Evolutionary conservation across 176 grass and related monocot genomes (phyloP).

Genomic region (Urochloa ruziziensis): DNA sequence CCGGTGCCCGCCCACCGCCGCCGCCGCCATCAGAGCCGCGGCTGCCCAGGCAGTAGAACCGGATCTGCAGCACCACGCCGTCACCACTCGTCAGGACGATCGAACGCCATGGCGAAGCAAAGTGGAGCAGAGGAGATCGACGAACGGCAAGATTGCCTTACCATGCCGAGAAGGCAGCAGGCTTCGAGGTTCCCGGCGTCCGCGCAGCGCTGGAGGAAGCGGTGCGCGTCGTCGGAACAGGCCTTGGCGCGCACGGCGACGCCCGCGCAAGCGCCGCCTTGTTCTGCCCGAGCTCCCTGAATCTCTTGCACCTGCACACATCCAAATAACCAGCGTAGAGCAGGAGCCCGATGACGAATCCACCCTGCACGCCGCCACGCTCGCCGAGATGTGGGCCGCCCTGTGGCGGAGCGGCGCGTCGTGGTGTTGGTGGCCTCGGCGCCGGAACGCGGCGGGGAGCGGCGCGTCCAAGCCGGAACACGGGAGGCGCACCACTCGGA

Average conservation of each 20-base stretch:
- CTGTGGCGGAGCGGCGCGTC: too few species aligned
- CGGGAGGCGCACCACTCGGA: too few species aligned
- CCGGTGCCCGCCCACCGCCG: constrained; percentile 59
- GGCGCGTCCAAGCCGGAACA: too few species aligned
- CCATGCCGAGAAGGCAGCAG: too few species aligned
- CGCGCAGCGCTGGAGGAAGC: constrained; percentile 55
- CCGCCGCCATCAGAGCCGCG: constrained; percentile 57
- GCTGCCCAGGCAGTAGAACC: constrained; percentile 71
- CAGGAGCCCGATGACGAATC: too few species aligned
- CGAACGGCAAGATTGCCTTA: too few species aligned
- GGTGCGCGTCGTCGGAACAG: constrained; percentile 56
- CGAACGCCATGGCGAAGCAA: not conserved
- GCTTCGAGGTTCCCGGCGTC: constrained; percentile 62
- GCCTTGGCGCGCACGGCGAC: constrained; percentile 43
- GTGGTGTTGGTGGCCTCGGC: too few species aligned
- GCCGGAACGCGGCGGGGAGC: too few species aligned
- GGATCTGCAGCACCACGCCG: constrained; percentile 35
- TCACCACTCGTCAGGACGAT: not conserved
- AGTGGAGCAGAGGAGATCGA: not conserved
- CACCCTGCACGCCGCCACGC: too few species aligned
- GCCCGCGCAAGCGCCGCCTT: constrained; percentile 45
- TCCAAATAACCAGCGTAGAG: too few species aligned
- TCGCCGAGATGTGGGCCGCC: too few species aligned
- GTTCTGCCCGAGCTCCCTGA: constrained; percentile 47
- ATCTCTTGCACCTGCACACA: constrained; percentile 65